Conservation (phyloP, 2,329 filamentous ascomycete genomes). For the Ophiostoma quercus region DNA sequence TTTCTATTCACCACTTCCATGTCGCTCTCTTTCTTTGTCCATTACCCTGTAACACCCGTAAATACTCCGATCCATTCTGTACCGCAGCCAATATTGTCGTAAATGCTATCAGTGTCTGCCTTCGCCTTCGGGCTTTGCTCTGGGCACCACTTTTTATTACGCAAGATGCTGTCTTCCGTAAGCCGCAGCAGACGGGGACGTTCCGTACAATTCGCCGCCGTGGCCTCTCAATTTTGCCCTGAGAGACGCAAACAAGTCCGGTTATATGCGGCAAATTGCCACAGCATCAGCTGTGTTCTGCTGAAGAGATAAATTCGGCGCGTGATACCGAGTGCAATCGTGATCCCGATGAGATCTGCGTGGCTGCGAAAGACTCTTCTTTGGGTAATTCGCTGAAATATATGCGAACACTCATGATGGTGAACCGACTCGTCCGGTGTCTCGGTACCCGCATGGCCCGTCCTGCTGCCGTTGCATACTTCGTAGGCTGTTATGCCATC, state of each 20-base stretch:
- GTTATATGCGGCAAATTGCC: background rate
- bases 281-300: background rate
- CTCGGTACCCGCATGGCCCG: background rate
- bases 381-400: background rate
- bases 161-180: background rate
- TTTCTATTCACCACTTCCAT: background rate
- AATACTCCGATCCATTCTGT: background rate
- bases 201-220: background rate
- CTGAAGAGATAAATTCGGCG: background rate
- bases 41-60: background rate
- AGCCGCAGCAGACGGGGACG: too few relatives aligned
- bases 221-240: background rate
- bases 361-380: background rate
- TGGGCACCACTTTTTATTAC: background rate
- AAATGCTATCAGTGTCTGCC: background rate
- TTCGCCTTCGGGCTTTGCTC: background rate
- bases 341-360: background rate
- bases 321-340: background rate
- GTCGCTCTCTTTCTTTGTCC: background rate
- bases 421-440: background rate
- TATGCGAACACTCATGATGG: background rate
- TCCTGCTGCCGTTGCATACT: background rate
- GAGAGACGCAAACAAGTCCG: background rate
- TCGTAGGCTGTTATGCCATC: background rate
- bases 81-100: too few relatives aligned